Percentiles rank a stretch among this genome's conserved stretches.
phyloP scores from a whole-genome alignment of 495 filamentous ascomycete genomes.

The Talaromyces liani region DNA sequence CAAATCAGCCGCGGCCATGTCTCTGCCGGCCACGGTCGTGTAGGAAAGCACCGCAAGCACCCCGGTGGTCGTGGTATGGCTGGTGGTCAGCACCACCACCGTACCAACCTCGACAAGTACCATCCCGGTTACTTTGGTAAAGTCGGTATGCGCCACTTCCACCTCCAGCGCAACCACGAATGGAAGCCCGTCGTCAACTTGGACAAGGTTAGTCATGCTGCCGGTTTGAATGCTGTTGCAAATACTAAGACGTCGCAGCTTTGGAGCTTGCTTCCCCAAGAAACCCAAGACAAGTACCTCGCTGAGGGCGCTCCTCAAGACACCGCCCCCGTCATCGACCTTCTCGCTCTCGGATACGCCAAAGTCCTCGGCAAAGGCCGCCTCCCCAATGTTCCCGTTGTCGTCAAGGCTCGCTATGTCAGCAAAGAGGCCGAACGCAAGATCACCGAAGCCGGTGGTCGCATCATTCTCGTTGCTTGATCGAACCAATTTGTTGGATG shows the following conservation, averaged over 20 bases:
- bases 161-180: conserved; percentile 80
- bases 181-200: conserved; percentile 91
- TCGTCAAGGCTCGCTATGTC: conserved; percentile 84
- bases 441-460: conserved; percentile 85
- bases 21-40: conserved; percentile 84
- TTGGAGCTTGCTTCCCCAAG: conserved; percentile 72
- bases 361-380: conserved; percentile 93
- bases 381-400: conserved; percentile 74
- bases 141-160: conserved; percentile 94
- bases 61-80: conserved; percentile 93
- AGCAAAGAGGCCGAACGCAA: conserved; percentile 86
- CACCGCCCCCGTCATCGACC: conserved; percentile 86
- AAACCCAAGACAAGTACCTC: conserved; percentile 76
- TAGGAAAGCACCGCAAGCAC: conserved; percentile 91
- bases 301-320: conserved; percentile 59
- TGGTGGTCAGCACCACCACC: conserved; percentile 89
- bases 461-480: conserved; percentile 88
- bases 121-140: conserved; percentile 97
- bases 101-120: conserved; percentile 92
- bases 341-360: conserved; percentile 83
- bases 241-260: background rate
- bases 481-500: background rate
- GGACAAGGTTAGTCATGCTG: conserved; percentile 60
- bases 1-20: conserved; percentile 69
- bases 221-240: background rate